A percentile compares a stretch with the other conserved stretches of the same genome.
Evolutionary conservation across 208 protist genomes (phyloP).

Genomic region (Porcisia deanei): DNA sequence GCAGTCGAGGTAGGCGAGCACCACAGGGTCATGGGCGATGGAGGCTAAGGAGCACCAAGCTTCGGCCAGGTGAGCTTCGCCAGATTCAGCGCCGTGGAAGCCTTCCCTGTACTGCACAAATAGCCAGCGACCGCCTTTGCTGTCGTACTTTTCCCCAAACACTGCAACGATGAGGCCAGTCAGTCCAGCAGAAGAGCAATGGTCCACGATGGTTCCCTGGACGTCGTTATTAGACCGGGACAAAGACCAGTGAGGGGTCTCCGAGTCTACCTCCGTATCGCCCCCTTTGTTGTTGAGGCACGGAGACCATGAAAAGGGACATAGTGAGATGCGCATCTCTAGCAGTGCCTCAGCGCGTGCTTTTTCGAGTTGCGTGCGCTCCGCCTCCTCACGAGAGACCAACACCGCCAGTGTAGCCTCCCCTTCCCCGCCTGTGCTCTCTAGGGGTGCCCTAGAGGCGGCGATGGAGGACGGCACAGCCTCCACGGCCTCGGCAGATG

Average conservation of each 20-base stretch:
- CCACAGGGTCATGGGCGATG: conserved; percentile 26
- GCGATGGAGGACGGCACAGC: not conserved
- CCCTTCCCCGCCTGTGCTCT: not conserved
- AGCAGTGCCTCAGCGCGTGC: conserved; percentile 20
- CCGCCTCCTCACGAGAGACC: not conserved
- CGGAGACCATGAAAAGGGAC: not conserved
- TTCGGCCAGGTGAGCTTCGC: conserved; percentile 5
- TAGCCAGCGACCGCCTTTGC: conserved; percentile 26
- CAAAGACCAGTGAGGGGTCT: not conserved
- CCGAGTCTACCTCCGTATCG: not conserved
- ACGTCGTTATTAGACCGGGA: not conserved
- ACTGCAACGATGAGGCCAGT: conserved; percentile 25
- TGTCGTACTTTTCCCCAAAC: conserved; percentile 42
- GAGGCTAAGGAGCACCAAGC: conserved; percentile 39
- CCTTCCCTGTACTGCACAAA: conserved; percentile 31
- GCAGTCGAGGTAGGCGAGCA: conserved; percentile 37
- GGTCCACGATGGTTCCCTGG: not conserved
- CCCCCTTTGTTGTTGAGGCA: not conserved
- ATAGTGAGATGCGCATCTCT: not conserved
- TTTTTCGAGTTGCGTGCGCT: conserved; percentile 23
- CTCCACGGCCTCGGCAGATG: not conserved
- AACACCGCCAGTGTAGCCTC: conserved; percentile 6
- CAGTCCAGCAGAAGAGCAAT: not conserved
- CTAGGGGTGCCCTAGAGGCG: not conserved
- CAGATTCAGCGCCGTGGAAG: not conserved